phyloP scores from a whole-genome alignment of 768 basidiomycete genomes.

The Ramaria sp. region DNA sequence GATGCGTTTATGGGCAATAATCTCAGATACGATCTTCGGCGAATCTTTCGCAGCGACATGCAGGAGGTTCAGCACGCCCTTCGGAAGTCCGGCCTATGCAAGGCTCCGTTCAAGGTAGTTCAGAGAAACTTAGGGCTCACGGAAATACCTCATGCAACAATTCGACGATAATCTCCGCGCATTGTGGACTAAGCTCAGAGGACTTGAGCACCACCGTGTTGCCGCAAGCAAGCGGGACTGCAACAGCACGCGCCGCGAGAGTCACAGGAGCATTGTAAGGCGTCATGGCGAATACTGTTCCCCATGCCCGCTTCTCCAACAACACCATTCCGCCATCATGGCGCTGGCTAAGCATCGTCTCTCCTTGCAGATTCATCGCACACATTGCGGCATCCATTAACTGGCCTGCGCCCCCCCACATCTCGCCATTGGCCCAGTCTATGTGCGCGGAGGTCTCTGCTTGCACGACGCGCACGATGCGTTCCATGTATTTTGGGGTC shows the following conservation, averaged over 20 bases:
- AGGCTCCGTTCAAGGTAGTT: background rate
- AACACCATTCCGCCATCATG: constrained; percentile 33
- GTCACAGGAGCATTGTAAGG: constrained; percentile 39
- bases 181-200: constrained; percentile 38
- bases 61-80: constrained; percentile 47
- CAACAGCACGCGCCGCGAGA: constrained; percentile 34
- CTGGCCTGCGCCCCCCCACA: constrained; percentile 13
- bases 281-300: constrained; percentile 42
- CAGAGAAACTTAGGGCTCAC: background rate
- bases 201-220: constrained; percentile 45
- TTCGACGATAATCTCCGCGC: constrained; percentile 34
- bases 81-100: constrained; percentile 42
- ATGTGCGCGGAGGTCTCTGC: constrained; percentile 30
- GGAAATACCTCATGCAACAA: constrained; percentile 30
- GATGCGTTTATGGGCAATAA: constrained; percentile 46
- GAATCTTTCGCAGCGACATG: constrained; percentile 33
- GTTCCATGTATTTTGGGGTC: constrained; percentile 28
- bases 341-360: constrained; percentile 28
- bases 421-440: constrained; percentile 18
- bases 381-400: constrained; percentile 25
- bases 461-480: constrained; percentile 21
- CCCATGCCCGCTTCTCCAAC: constrained; percentile 36
- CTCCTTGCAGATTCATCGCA: constrained; percentile 29
- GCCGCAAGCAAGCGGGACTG: constrained; percentile 39
- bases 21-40: constrained; percentile 33